These are phyloP conservation scores for Rutstroemia sp. DNA, from an alignment of 2,329 filamentous ascomycete species.

Conservation along the genomic window DNA sequence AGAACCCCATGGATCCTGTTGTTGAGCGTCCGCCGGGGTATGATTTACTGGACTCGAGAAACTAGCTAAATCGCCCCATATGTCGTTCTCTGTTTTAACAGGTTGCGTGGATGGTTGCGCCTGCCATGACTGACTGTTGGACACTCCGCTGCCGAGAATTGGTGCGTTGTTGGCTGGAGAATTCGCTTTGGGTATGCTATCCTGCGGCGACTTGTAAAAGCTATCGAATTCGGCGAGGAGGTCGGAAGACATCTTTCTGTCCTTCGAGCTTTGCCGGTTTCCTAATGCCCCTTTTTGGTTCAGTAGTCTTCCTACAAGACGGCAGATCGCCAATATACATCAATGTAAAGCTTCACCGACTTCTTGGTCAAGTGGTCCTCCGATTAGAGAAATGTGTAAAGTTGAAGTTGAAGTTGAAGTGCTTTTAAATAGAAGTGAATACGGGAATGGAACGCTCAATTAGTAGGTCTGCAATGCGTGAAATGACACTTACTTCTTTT, in stretches of 20 bases:
- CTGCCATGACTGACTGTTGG: constrained; percentile 15
- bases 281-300: background rate
- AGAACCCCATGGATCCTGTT: constrained; percentile 27
- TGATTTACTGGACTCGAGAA: constrained; percentile 12
- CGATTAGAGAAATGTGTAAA: too few relatives aligned
- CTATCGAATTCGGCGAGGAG: constrained; percentile 57
- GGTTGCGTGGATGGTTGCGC: background rate
- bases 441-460: too few relatives aligned
- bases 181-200: constrained; percentile 21
- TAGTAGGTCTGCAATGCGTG: too few relatives aligned
- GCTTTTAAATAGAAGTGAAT: too few relatives aligned
- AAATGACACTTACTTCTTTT: too few relatives aligned
- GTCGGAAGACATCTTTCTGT: constrained; percentile 53
- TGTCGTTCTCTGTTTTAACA: constrained; percentile 13
- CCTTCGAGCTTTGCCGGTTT: background rate
- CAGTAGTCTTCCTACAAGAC: background rate
- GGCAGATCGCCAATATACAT: background rate
- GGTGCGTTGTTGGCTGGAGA: constrained; percentile 21
- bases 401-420: too few relatives aligned
- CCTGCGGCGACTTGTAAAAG: constrained; percentile 33
- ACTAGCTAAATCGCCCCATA: constrained; percentile 21
- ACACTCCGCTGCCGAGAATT: constrained; percentile 12
- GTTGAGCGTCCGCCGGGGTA: constrained; percentile 3
- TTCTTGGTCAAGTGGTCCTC: too few relatives aligned
- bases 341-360: background rate